Evolutionary conservation across 2,329 filamentous ascomycete species (phyloP).

Genomic region (Ophiostoma sp.): DNA sequence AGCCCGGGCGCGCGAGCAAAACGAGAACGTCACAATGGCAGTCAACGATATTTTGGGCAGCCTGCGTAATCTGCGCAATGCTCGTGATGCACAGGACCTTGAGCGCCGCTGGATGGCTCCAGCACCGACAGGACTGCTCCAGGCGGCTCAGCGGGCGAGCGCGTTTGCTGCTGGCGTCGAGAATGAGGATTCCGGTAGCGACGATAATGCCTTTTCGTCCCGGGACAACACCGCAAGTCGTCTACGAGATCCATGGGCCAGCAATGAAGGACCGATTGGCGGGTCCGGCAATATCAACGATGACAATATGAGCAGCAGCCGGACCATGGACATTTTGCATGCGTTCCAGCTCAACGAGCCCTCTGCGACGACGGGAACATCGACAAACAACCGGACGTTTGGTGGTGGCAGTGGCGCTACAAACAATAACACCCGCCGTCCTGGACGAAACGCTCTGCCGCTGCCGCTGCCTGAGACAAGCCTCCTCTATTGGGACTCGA

Average conservation of each 20-base stretch:
- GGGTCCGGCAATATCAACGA: background rate
- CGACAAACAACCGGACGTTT: background rate
- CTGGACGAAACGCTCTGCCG: background rate
- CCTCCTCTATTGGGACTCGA: constrained; percentile 35
- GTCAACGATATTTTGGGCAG: constrained; percentile 44
- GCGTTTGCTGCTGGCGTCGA: constrained; percentile 7
- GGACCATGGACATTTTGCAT: constrained; percentile 20
- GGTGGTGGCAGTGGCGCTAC: background rate
- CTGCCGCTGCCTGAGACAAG: constrained; percentile 30
- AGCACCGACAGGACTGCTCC: background rate
- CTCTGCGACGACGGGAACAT: background rate
- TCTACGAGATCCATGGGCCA: background rate
- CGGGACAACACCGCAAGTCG: background rate
- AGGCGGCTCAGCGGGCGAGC: constrained; percentile 8
- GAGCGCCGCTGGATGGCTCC: constrained; percentile 24
- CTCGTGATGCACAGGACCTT: constrained; percentile 30
- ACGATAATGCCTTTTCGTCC: constrained; percentile 9
- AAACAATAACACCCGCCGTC: background rate
- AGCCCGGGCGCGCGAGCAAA: constrained; percentile 39
- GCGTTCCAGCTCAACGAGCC: constrained; percentile 16
- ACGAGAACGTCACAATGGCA: constrained; percentile 41
- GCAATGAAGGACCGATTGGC: no score
- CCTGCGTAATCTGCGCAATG: constrained; percentile 40
- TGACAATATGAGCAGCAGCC: constrained; percentile 5
- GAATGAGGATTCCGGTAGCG: constrained; percentile 15